Base-by-base conservation (phyloP, 1,139 yeast species). In the Pichia sp. region DNA sequence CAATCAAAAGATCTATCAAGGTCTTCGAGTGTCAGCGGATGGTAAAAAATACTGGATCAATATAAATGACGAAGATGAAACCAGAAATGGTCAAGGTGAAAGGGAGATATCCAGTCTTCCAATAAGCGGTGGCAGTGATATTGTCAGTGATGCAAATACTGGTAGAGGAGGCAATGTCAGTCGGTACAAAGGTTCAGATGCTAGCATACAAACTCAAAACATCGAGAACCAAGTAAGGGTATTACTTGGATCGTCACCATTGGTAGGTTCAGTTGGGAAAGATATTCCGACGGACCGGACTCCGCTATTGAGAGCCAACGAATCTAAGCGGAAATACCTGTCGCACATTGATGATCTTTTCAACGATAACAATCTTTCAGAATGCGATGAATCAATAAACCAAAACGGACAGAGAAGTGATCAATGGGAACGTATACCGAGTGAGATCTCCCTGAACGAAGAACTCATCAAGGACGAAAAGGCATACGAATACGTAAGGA, bases 41-140 rank as follows among this genome's bases (percentile, higher is more conserved):
- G 96, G 96, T 0, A 71, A 73, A 37, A 85, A 84, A 48, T 87
- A 87, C 55, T 91, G 97, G 97, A 60, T 91, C 7, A 82, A 85
- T 32, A 15, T 29, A 21, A 27, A 23, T 24, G 30, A 23, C 10
- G 12, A 27, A 21, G 24, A 30, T 8, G 17, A 14, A 11, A 24
- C 12, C 12, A 11, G 8, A 6, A 24, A 12, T 15, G 7, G 12
- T 11, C 22, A 23, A 5, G 22, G 20, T 6, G 14, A 11, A 17
- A 25, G 10, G 10, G 22, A n/a, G 2, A 22, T 10, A 16, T 19
- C 6, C 5, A 22, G 11, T 21, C 8, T 21, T 8, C 8, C 11
- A 9, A 21, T 11, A 8, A 21, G 11, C 9, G 17, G 15, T 24
- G 5, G 6, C 2, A 10, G 17, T 24, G 27, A 12, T 5, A 24